Conservation (phyloP, 352 stramenopile species). For the Plasmopara halstedii region DNA sequence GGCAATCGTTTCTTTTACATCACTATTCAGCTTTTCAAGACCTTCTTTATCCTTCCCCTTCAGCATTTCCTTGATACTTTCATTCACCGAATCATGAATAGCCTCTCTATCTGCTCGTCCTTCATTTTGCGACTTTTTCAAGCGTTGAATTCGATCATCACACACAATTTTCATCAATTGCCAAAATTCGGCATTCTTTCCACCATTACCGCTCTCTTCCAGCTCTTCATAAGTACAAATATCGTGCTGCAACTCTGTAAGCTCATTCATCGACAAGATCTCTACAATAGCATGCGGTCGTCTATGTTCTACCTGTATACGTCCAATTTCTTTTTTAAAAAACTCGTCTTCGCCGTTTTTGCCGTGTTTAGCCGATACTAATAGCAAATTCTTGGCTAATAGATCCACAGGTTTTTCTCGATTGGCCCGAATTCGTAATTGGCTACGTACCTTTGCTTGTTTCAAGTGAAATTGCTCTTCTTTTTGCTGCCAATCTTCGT, state of each 20-base stretch:
- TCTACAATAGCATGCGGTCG: slow-evolving; percentile 61
- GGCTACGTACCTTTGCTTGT: slow-evolving; percentile 89
- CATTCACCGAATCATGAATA: slow-evolving; percentile 79
- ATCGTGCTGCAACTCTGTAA: slow-evolving; percentile 80
- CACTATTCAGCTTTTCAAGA: slow-evolving; percentile 40
- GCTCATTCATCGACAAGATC: slow-evolving; percentile 70
- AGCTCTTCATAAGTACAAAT: slow-evolving; percentile 90
- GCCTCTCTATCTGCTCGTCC: slow-evolving; percentile 66
- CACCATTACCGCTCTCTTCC: slow-evolving; percentile 46
- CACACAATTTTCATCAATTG: slow-evolving; percentile 70
- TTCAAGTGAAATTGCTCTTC: slow-evolving; percentile 97
- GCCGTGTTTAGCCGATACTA: slow-evolving; percentile 79
- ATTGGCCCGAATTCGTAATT: slow-evolving; percentile 80
- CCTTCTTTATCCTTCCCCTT: slow-evolving; percentile 54
- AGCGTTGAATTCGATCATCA: slow-evolving; percentile 56
- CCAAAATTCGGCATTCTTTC: slow-evolving; percentile 83
- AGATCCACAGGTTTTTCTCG: slow-evolving; percentile 95
- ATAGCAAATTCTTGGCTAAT: slow-evolving; percentile 97
- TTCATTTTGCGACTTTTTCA: slow-evolving; percentile 53
- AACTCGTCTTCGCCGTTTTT: slow-evolving; percentile 32
- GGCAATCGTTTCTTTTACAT: slow-evolving; percentile 65
- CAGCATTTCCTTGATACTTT: slow-evolving; percentile 88
- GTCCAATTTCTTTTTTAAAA: slow-evolving; percentile 27
- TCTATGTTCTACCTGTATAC: slow-evolving; percentile 79
- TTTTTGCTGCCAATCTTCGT: slow-evolving; percentile 97